Evolutionary conservation across 2,329 filamentous ascomycete genomes (phyloP).

Genomic region (Clonostachys byssicola): DNA sequence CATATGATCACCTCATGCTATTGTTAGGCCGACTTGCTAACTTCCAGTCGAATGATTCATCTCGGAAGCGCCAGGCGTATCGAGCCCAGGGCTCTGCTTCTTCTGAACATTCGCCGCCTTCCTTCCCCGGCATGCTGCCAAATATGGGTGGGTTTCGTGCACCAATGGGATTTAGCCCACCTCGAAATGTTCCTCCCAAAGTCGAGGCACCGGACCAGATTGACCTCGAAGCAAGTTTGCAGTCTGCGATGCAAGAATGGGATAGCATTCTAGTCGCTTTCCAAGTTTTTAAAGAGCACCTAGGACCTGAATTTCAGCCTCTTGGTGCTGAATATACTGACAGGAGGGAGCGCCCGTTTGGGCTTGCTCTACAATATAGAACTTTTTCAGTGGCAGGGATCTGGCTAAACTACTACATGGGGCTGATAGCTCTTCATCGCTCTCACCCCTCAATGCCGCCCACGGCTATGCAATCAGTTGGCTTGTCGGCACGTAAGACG

Average conservation of each 20-base stretch:
- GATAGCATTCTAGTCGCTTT: slow-evolving; percentile 70
- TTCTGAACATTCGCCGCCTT: slow-evolving; percentile 21
- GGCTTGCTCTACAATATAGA: slow-evolving; percentile 74
- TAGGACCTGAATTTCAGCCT: slow-evolving; percentile 74
- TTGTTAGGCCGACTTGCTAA: slow-evolving; percentile 75
- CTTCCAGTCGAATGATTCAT: slow-evolving; percentile 73
- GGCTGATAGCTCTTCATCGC: slow-evolving; percentile 76
- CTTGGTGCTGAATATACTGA: slow-evolving; percentile 63
- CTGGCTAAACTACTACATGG: slow-evolving; percentile 85
- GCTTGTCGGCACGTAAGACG: slow-evolving; percentile 71
- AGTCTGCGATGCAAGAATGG: slow-evolving; percentile 76
- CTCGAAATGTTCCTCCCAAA: slow-evolving; percentile 35
- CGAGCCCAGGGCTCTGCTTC: slow-evolving; percentile 21
- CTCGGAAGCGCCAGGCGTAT: slow-evolving; percentile 67
- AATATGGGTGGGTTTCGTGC: slow-evolving; percentile 41
- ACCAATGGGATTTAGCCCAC: slow-evolving; percentile 52
- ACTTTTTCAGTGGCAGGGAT: slow-evolving; percentile 84
- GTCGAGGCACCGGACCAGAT: slow-evolving; percentile 41
- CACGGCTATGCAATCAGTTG: slow-evolving; percentile 81
- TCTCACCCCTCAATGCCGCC: slow-evolving; percentile 89
- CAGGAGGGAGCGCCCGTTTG: slow-evolving; percentile 70
- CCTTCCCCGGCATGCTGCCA: slow-evolving; percentile 54
- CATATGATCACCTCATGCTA: slow-evolving; percentile 82
- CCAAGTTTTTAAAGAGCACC: slow-evolving; percentile 56
- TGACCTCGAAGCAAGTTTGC: slow-evolving; percentile 60